Evolutionary conservation across 2,329 filamentous ascomycete species (phyloP), one percentile per base, ranked within the genome.

Genomic region (Coniochaeta sp.): DNA sequence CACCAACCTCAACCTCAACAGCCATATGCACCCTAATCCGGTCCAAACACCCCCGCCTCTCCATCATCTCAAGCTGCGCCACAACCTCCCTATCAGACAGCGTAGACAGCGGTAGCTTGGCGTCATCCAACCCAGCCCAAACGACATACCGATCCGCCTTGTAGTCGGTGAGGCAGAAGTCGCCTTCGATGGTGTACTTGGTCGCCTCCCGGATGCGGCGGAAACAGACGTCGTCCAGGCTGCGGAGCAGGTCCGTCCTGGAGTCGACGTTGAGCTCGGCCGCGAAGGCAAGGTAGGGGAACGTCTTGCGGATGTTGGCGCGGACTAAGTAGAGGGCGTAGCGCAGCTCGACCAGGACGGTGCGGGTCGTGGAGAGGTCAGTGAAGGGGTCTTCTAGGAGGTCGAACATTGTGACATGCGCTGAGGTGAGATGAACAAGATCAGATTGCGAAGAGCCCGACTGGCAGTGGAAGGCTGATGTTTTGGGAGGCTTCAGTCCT

Each of bases 11-110:
- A 4, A 49, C 31, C 30, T 49, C 47, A 16, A 49, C n/a, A 27
- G 47, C 47, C 47, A 49, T 49, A 12, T 49, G 28, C 18, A 49
- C 47, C 28, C 47, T 8, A n/a, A 49, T 22, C 6, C 47, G 20
- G 14, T 49, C 47, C 47, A 13, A 8, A 13, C 31, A 49, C 13
- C 47, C 47, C 47, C 47, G 10, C 10, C 31, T 22, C 31, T 35
- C 47, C 28, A 49, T 28, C 6, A 49, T 10, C 28, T 49, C 47
- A 14, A 32, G 31, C 47, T 49, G 47, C 28, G 28, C 27, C 47
- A 12, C 16, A 8, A 49, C 24, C 6, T 49, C 47, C 9, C 18
- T 6, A 9, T 49, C 47, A n/a, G 28, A 16, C 27, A 49, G 20
- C 14, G 22, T 35, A 3, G 30, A 32, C 4, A 49, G 28, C 4